Conservation (phyloP, 305 asterid genomes). For the Plantago coronopus region DNA sequence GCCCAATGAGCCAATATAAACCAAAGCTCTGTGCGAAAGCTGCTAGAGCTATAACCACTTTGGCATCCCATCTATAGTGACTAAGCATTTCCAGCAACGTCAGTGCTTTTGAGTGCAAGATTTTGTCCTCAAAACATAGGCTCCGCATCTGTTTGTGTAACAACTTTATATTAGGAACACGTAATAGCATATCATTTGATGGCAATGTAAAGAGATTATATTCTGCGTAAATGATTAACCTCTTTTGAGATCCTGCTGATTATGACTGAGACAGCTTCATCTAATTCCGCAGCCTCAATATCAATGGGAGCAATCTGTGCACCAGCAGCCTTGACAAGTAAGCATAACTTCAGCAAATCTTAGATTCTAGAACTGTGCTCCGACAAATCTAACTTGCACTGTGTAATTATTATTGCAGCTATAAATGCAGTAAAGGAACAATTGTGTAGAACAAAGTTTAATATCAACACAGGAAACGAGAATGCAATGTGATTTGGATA, state of each 20-base stretch:
- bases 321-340: conserved; percentile 38
- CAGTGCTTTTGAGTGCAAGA: conserved; percentile 47
- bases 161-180: conserved; percentile 13
- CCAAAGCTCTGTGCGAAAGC: conserved; percentile 44
- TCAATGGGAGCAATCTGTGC: conserved; percentile 22
- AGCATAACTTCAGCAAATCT: conserved; percentile 6
- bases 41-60: conserved; percentile 52
- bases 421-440: neutral
- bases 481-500: too few species aligned
- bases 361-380: neutral
- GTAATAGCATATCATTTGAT: neutral
- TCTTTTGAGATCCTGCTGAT: conserved; percentile 51
- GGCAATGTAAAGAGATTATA: neutral
- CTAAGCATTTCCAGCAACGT: conserved; percentile 47
- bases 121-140: conserved; percentile 30
- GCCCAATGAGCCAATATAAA: conserved; percentile 44
- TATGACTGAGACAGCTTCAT: conserved; percentile 39
- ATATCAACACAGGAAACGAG: neutral
- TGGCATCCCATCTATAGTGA: conserved; percentile 60
- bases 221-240: conserved; percentile 35
- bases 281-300: conserved; percentile 33
- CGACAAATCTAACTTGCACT: neutral
- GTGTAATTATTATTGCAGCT: neutral
- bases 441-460: neutral
- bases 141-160: conserved; percentile 38